Percentiles rank a stretch among this genome's conserved stretches.
These are phyloP conservation scores for Colletotrichum lindemuthianum DNA, from an alignment of 2,329 filamentous ascomycete species.

Conservation along the genomic window DNA sequence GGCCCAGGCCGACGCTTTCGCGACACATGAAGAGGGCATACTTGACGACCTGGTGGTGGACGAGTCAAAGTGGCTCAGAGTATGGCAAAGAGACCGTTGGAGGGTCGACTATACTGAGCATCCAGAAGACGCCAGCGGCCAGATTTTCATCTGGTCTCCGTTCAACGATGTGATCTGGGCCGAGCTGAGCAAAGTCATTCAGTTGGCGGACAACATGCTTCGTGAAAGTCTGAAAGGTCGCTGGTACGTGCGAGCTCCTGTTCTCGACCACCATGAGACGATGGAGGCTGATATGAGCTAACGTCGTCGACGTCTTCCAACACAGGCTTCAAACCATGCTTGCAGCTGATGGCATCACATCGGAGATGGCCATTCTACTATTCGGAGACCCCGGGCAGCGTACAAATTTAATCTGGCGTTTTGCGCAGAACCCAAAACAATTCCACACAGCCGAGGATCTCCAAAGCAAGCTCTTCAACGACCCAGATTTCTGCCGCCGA, in stretches of 20 bases:
- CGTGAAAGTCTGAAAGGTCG: neutral
- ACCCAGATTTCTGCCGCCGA: neutral
- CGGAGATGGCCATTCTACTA: no score
- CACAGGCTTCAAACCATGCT: no score
- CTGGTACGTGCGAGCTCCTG: slow-evolving; percentile 21
- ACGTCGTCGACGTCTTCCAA: neutral
- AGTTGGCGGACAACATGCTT: slow-evolving; percentile 34
- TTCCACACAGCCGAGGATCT: no score
- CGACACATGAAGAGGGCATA: neutral
- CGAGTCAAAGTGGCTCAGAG: slow-evolving; percentile 24
- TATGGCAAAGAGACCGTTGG: slow-evolving; percentile 33
- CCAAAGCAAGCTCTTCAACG: neutral
- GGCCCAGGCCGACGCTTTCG: neutral
- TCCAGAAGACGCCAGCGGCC: neutral
- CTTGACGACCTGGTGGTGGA: slow-evolving; percentile 1
- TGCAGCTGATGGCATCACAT: no score
- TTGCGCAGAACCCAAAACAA: no score
- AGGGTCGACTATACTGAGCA: slow-evolving; percentile 15
- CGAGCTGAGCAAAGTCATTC: slow-evolving; percentile 24
- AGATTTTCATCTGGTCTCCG: slow-evolving; percentile 11
- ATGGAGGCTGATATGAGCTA: neutral
- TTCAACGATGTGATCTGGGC: slow-evolving; percentile 32
- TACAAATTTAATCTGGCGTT: no score
- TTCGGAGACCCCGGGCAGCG: no score
- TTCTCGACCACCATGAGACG: neutral